Evolutionary conservation across 139 green algal species (phyloP), one percentile per base, ranked within the genome.

Genomic region (Auxenochlorella pyrenoidosa): DNA sequence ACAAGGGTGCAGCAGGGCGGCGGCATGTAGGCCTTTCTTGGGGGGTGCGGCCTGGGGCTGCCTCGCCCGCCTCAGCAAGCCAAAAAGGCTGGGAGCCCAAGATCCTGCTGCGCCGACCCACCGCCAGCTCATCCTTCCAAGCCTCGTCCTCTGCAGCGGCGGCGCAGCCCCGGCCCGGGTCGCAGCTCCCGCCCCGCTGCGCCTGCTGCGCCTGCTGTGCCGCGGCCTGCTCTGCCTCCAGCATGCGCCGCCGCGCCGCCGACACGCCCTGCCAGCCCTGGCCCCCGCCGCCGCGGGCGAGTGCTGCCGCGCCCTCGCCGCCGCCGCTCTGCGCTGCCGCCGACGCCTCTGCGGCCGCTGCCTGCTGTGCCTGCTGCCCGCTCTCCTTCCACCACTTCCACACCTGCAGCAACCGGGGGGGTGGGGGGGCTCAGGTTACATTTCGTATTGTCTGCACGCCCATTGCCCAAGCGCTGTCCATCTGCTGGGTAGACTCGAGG

Each of bases 321-420:
- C 70, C 70, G 70, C 70, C 18, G 34, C 5, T 15, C 24, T 10
- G 24, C 38, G 65, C 65, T 38, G 70, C 34, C 34, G 34, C 70
- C 40, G 70, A 34, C 40, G 40, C 12, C 70, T 41, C n/a, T 30
- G 19, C 73, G 0, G 41, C 73, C 73, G 13, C 4, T 36, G 63
- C 63, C 26, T 60, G 71, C 36, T 41, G 40, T 51, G 43, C 28
- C 73, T 54, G 40, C 59, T 30, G 71, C 41, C 8, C 40, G 10
- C 1, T 22, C 0, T 88, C 76, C 38, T 76, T 85, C 87, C 87
- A 91, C 91, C 92, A 93, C 82, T 94, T 94, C 92, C 87, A 90
- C 41, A 94, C 90, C 34, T 94, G 88, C 40, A 54, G 47, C 47
- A 54, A 10, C 47, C 47, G n/a, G n/a, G n/a, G n/a, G n/a, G n/a